Conservation (phyloP, 164 flowering plant genomes). For the Aristolochia contorta region DNA sequence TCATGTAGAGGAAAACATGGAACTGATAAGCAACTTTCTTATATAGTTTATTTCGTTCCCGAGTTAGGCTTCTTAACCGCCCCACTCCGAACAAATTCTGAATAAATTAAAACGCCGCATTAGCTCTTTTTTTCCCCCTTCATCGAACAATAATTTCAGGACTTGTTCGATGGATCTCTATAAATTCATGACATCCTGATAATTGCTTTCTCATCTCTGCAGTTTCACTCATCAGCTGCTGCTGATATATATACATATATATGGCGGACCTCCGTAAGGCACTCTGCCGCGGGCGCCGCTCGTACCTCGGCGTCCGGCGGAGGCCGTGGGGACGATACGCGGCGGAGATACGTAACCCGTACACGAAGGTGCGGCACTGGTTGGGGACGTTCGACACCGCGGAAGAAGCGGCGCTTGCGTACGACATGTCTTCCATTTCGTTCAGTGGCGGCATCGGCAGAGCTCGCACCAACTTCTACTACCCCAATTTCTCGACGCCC, state of each 20-base stretch:
- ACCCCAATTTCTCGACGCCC: conserved; percentile 15
- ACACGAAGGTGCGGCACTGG: conserved; percentile 28
- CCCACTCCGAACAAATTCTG: neutral
- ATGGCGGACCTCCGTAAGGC: neutral
- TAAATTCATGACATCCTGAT: neutral
- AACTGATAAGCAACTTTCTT: neutral
- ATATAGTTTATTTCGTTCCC: neutral
- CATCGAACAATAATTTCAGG: neutral
- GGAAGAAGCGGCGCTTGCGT: conserved; percentile 29
- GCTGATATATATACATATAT: no score
- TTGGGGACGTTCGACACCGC: conserved; percentile 28
- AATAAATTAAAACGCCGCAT: neutral
- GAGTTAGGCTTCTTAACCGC: no score
- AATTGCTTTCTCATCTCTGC: neutral
- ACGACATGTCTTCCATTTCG: conserved; percentile 27
- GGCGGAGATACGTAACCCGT: conserved; percentile 27
- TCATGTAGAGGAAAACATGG: neutral
- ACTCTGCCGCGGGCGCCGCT: conserved; percentile 14
- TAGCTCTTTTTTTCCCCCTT: neutral
- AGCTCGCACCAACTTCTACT: conserved; percentile 27
- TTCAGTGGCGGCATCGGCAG: conserved; percentile 23
- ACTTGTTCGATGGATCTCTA: neutral
- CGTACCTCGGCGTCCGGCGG: conserved; percentile 21
- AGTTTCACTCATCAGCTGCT: no score
- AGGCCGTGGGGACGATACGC: conserved; percentile 34